phyloP scores from a whole-genome alignment of 2,329 filamentous ascomycete genomes.

The Elsinoe fawcettii region DNA sequence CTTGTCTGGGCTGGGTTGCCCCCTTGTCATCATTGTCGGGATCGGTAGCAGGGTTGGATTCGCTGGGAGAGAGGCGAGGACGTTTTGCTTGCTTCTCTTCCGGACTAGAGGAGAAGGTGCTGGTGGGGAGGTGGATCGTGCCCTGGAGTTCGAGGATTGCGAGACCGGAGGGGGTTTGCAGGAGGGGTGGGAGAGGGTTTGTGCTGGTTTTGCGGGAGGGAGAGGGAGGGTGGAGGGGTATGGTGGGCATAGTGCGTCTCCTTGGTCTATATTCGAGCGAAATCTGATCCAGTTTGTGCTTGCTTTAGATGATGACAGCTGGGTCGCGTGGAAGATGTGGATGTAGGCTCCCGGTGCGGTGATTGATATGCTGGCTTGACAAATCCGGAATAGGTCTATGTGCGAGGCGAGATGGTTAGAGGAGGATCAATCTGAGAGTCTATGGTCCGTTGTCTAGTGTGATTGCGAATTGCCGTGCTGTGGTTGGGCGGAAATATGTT shows the following conservation, averaged over 20 bases:
- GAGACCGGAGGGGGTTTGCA: slow-evolving; percentile 82
- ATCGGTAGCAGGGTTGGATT: slow-evolving; percentile 22
- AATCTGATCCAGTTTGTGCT: no score
- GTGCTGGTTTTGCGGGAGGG: neutral
- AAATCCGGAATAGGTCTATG: no score
- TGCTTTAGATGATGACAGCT: no score
- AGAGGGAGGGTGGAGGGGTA: slow-evolving; percentile 6
- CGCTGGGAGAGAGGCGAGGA: slow-evolving; percentile 20
- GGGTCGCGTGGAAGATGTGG: no score
- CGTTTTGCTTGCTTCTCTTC: slow-evolving; percentile 22
- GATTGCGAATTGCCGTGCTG: no score
- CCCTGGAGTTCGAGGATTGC: slow-evolving; percentile 91
- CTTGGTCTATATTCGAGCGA: no score
- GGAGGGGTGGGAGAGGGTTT: slow-evolving; percentile 69
- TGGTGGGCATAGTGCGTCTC: neutral
- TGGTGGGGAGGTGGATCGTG: slow-evolving; percentile 67
- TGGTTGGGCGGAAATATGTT: neutral
- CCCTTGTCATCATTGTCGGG: slow-evolving; percentile 15
- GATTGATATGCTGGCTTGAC: no score
- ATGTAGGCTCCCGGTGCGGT: no score
- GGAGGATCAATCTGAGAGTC: no score
- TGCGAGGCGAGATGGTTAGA: no score
- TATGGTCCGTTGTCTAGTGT: no score
- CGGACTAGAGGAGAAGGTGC: neutral
- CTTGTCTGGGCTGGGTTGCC: neutral